A percentile compares a stretch with the other conserved stretches of the same genome.
Conservation (phyloP, 2,329 filamentous ascomycete species). For the Teratosphaeria nubilosa region DNA sequence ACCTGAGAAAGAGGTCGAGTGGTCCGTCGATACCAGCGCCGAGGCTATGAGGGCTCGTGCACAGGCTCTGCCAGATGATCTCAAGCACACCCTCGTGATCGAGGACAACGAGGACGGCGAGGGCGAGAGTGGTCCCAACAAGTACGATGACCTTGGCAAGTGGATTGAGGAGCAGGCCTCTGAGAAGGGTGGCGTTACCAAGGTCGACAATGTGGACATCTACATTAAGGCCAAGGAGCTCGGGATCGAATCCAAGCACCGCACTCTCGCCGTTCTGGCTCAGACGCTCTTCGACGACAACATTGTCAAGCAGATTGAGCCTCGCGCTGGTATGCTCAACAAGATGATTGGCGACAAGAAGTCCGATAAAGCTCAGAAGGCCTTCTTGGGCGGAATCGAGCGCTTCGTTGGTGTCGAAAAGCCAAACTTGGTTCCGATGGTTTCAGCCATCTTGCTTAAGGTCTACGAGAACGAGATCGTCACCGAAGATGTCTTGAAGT, state of each 20-base stretch:
- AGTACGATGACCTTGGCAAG: constrained; percentile 83
- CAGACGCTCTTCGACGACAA: constrained; percentile 90
- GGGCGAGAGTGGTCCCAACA: constrained; percentile 68
- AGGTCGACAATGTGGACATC: constrained; percentile 80
- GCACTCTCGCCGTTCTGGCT: constrained; percentile 80
- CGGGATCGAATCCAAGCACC: constrained; percentile 89
- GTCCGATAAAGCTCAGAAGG: constrained; percentile 90
- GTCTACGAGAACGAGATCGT: constrained; percentile 88
- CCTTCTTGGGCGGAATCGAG: constrained; percentile 88
- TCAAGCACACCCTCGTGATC: constrained; percentile 63
- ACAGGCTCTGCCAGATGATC: constrained; percentile 82
- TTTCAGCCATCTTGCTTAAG: constrained; percentile 78
- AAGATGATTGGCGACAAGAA: constrained; percentile 63
- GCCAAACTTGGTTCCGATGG: constrained; percentile 63
- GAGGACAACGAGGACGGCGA: constrained; percentile 73
- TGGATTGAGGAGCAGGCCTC: constrained; percentile 76
- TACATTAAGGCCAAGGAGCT: constrained; percentile 96
- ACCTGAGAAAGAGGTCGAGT: constrained; percentile 74
- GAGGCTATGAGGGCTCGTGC: constrained; percentile 91
- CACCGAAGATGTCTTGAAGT: constrained; percentile 75
- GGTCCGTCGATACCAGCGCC: constrained; percentile 94
- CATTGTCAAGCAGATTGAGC: constrained; percentile 76
- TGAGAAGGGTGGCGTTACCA: constrained; percentile 60
- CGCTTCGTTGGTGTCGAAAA: constrained; percentile 79
- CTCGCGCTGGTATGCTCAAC: constrained; percentile 78